Percentiles rank a stretch among this genome's conserved stretches.
These are phyloP conservation scores for Suillus weaverae DNA, from an alignment of 768 basidiomycete species.

Conservation along the genomic window DNA sequence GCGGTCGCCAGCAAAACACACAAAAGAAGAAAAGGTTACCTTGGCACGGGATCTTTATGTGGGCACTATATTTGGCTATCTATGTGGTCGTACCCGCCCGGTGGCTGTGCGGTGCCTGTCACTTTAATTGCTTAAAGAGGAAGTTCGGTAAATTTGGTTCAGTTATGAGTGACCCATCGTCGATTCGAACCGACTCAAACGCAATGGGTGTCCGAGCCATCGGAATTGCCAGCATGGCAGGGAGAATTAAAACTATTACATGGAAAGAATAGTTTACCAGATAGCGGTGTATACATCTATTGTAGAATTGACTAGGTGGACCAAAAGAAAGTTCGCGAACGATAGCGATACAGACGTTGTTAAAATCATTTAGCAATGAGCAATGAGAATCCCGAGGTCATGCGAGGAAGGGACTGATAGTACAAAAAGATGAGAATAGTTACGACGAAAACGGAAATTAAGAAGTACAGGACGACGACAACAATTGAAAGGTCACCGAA, in stretches of 20 bases:
- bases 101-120: conserved; percentile 31
- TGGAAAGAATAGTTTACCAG: conserved; percentile 26
- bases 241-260: conserved; percentile 23
- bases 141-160: conserved; percentile 26
- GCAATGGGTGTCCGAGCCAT: neutral
- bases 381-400: conserved; percentile 33
- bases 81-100: neutral
- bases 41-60: neutral
- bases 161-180: conserved; percentile 8
- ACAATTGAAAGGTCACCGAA: conserved; percentile 39
- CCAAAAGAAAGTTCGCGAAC: conserved; percentile 22
- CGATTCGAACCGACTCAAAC: conserved; percentile 7
- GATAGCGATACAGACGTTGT: conserved; percentile 34
- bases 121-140: conserved; percentile 31
- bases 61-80: conserved; percentile 1
- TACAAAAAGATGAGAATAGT: conserved; percentile 19
- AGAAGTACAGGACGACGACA: conserved; percentile 13
- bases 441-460: conserved; percentile 15
- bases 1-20: conserved; percentile 5
- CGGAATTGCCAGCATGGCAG: conserved; percentile 1
- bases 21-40: neutral
- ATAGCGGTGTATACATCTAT: conserved; percentile 32
- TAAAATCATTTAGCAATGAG: conserved; percentile 23
- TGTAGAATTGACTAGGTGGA: conserved; percentile 29
- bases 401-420: conserved; percentile 19